Percentiles rank a stretch among this genome's conserved stretches.
phyloP scores from a whole-genome alignment of 495 filamentous ascomycete genomes.

The Podospora pseudopauciseta region DNA sequence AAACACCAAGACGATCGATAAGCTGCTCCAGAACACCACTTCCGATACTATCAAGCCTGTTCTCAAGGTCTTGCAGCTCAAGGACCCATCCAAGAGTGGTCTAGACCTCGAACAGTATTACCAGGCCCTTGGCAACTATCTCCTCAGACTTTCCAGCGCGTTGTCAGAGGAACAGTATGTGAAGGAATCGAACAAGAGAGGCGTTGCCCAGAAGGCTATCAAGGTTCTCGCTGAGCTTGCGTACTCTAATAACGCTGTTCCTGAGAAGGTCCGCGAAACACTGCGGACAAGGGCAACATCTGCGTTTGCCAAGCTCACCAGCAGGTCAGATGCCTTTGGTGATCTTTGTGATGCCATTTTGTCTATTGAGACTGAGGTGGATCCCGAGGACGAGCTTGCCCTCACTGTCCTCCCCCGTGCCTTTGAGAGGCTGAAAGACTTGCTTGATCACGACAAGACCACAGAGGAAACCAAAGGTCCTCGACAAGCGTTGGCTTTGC shows the following conservation, averaged over 20 bases:
- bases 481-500: constrained; percentile 64
- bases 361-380: constrained; percentile 48
- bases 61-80: constrained; percentile 38
- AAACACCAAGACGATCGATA: constrained; percentile 83
- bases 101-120: constrained; percentile 41
- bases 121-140: constrained; percentile 52
- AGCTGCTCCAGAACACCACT: constrained; percentile 62
- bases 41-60: constrained; percentile 47
- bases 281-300: constrained; percentile 63
- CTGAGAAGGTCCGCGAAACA: constrained; percentile 60
- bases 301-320: constrained; percentile 63
- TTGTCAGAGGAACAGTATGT: constrained; percentile 15
- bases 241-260: constrained; percentile 50
- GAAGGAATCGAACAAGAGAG: constrained; percentile 22
- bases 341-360: constrained; percentile 48
- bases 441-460: constrained; percentile 58
- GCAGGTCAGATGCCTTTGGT: constrained; percentile 53
- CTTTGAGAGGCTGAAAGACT: constrained; percentile 61
- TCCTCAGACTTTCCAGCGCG: constrained; percentile 41
- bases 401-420: constrained; percentile 57
- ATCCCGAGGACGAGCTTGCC: constrained; percentile 57
- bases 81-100: constrained; percentile 29
- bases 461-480: constrained; percentile 34
- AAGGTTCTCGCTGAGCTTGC: constrained; percentile 46
- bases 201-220: constrained; percentile 40